A percentile compares a stretch with the other conserved stretches of the same genome.
Evolutionary conservation across 202 grass and related monocot species (phyloP).

Genomic region (Schoenoplectus triqueter): DNA sequence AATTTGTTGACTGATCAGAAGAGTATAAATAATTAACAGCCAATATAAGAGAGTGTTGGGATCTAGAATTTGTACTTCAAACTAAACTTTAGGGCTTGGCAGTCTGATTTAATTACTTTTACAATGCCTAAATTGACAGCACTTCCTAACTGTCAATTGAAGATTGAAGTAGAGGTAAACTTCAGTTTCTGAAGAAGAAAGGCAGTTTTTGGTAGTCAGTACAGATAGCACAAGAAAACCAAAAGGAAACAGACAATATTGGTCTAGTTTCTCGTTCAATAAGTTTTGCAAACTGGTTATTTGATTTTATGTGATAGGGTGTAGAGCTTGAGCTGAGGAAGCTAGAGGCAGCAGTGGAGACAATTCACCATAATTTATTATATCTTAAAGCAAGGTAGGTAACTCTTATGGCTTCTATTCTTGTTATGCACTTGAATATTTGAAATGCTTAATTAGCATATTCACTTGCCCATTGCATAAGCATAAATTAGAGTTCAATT

Average conservation of each 20-base stretch:
- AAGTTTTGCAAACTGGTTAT: neutral
- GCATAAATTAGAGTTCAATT: neutral
- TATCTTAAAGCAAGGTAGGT: constrained; percentile 75
- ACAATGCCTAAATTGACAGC: constrained; percentile 16
- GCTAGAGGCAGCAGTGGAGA: constrained; percentile 70
- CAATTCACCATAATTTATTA: constrained; percentile 82
- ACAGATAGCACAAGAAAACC: neutral
- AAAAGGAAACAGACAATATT: neutral
- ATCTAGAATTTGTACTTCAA: constrained; percentile 8
- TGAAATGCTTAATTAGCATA: constrained; percentile 8
- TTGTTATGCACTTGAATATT: constrained; percentile 5
- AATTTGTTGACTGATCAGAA: neutral
- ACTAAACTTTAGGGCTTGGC: constrained; percentile 34
- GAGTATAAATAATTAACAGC: constrained; percentile 21
- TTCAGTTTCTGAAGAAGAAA: neutral
- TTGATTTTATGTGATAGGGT: constrained; percentile 58
- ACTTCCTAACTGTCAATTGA: neutral
- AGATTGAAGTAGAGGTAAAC: neutral
- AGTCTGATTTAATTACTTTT: neutral
- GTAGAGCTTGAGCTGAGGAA: constrained; percentile 84
- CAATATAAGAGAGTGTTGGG: neutral
- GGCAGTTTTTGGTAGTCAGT: neutral
- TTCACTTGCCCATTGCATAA: neutral
- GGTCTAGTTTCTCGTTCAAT: neutral
- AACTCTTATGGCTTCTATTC: neutral